A percentile compares a stretch with the other conserved stretches of the same genome.
Conservation (phyloP, 805 yeast genomes). For the Lachancea quebecensis region DNA sequence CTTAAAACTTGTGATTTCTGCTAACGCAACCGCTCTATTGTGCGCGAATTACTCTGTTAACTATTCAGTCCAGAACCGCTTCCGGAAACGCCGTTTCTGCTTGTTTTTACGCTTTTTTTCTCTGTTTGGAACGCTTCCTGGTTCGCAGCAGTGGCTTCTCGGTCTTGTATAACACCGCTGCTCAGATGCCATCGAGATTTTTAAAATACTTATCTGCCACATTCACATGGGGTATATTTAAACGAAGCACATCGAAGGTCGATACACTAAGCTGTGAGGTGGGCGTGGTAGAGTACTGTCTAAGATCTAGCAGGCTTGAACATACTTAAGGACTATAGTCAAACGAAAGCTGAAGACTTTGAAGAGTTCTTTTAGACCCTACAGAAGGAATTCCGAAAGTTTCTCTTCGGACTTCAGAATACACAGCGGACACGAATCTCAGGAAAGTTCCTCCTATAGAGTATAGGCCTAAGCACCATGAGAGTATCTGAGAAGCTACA, state of each 20-base stretch:
- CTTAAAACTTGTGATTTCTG: too few species aligned
- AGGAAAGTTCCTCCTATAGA: too few species aligned
- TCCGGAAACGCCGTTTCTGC: too few species aligned
- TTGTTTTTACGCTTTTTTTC: neutral
- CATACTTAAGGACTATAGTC: neutral
- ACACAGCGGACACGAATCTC: too few species aligned
- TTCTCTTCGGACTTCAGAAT: too few species aligned
- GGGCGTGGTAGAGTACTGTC: too few species aligned
- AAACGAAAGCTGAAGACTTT: neutral
- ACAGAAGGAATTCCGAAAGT: too few species aligned
- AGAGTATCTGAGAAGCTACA: slow-evolving; percentile 36
- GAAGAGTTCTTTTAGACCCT: neutral
- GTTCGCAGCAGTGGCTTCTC: slow-evolving; percentile 6
- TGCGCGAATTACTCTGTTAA: too few species aligned
- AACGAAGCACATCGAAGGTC: neutral
- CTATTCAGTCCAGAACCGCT: too few species aligned
- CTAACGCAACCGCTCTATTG: too few species aligned
- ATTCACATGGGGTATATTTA: slow-evolving; percentile 8
- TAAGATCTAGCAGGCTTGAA: too few species aligned
- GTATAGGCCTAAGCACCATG: slow-evolving; percentile 20
- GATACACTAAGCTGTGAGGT: too few species aligned
- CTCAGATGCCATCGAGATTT: neutral
- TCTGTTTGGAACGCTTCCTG: neutral
- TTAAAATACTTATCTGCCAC: neutral
- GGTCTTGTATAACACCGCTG: slow-evolving; percentile 5